Evolutionary conservation across 352 stramenopile genomes (phyloP).

Genomic region (Globisporangium emineosum): DNA sequence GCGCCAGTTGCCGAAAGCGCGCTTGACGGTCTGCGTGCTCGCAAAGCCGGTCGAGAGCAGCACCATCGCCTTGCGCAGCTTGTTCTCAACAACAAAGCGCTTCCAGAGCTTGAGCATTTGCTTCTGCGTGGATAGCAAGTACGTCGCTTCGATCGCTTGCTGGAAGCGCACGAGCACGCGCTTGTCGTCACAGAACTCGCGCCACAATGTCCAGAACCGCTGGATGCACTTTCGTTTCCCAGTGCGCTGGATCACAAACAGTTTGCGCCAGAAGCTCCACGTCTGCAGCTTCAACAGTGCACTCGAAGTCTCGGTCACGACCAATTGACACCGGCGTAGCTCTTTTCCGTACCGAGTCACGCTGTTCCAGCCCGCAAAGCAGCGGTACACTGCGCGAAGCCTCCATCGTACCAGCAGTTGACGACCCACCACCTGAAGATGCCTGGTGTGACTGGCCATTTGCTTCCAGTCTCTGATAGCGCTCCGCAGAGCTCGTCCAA

Average conservation of each 20-base stretch:
- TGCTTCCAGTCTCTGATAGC: slow-evolving; percentile 20
- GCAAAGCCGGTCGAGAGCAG: slow-evolving; percentile 29
- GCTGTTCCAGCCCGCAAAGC: slow-evolving; percentile 28
- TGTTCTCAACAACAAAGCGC: slow-evolving; percentile 27
- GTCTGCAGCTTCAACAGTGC: slow-evolving; percentile 14
- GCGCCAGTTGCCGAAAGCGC: slow-evolving; percentile 23
- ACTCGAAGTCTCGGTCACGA: slow-evolving; percentile 1
- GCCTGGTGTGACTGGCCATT: neutral
- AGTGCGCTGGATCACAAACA: slow-evolving; percentile 26
- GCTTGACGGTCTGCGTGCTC: slow-evolving; percentile 17
- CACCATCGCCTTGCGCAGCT: slow-evolving; percentile 28
- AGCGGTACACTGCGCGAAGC: slow-evolving; percentile 34
- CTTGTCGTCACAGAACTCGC: slow-evolving; percentile 9
- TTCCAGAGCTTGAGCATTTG: slow-evolving; percentile 23
- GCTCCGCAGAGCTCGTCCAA: neutral
- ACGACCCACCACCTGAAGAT: slow-evolving; percentile 14
- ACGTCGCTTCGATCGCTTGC: slow-evolving; percentile 20
- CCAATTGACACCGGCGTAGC: neutral
- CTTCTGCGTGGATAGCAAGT: slow-evolving; percentile 19
- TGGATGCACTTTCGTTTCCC: slow-evolving; percentile 20
- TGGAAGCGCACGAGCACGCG: slow-evolving; percentile 22
- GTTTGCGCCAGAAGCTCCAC: slow-evolving; percentile 40
- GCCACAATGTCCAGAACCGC: slow-evolving; percentile 26
- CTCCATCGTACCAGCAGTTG: slow-evolving; percentile 34
- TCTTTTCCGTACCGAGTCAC: neutral